Percentiles rank a stretch among this genome's conserved stretches.
These are phyloP conservation scores for Lupinus albus DNA, from an alignment of 306 rosid genomes.

Conservation along the genomic window DNA sequence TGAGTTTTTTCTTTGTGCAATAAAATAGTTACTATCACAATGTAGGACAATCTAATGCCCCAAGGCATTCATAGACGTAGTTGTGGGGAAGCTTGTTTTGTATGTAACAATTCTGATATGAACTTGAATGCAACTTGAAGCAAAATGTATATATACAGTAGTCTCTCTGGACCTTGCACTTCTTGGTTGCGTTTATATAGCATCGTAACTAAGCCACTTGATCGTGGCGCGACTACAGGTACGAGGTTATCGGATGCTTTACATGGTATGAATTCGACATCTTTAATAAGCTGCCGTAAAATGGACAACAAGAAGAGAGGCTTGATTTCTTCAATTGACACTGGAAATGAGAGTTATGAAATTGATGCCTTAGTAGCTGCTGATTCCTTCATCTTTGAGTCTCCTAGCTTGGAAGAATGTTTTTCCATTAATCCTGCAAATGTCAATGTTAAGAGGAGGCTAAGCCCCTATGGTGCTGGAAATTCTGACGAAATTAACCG, in stretches of 20 bases:
- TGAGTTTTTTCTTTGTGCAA: constrained; percentile 33
- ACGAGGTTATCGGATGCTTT: constrained; percentile 45
- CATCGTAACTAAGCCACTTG: constrained; percentile 57
- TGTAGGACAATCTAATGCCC: constrained; percentile 50
- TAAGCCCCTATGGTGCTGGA: constrained; percentile 33
- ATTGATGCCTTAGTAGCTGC: constrained; percentile 37
- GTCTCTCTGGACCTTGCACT: constrained; percentile 37
- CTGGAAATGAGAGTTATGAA: constrained; percentile 41
- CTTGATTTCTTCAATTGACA: constrained; percentile 35
- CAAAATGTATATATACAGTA: no score
- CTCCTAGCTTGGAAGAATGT: constrained; percentile 35
- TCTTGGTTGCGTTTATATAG: constrained; percentile 67
- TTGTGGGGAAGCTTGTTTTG: constrained; percentile 54
- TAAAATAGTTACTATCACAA: constrained; percentile 31
- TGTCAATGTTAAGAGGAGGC: constrained; percentile 41
- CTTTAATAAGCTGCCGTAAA: constrained; percentile 38
- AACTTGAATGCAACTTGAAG: constrained; percentile 39
- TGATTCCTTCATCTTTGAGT: constrained; percentile 41
- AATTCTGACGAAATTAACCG: constrained; percentile 44
- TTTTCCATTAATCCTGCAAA: constrained; percentile 19
- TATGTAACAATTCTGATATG: constrained; percentile 33
- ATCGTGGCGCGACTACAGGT: constrained; percentile 39
- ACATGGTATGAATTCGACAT: constrained; percentile 42
- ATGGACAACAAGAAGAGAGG: constrained; percentile 38
- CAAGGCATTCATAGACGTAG: constrained; percentile 57